These are phyloP conservation scores for Ambrosiella beaveri DNA, from an alignment of 2,329 filamentous ascomycete genomes.

Conservation along the genomic window DNA sequence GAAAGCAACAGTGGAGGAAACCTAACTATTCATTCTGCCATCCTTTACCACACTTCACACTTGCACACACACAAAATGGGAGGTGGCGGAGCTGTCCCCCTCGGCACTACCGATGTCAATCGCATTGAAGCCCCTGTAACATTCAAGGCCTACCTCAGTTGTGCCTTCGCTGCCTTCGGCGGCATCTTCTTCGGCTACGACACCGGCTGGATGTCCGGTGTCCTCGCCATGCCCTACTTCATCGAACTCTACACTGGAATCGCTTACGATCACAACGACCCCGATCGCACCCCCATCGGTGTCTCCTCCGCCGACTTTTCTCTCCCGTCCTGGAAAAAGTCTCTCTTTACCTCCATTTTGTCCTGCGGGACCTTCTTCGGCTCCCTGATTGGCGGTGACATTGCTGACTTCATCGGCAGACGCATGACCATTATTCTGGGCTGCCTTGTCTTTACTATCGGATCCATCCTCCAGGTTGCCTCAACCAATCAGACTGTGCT, in stretches of 20 bases:
- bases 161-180: conserved; percentile 53
- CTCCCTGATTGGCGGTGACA: conserved; percentile 58
- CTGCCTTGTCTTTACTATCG: conserved; percentile 53
- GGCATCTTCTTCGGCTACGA: conserved; percentile 69
- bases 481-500: conserved; percentile 30
- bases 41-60: not conserved
- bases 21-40: not conserved
- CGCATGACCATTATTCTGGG: conserved; percentile 55
- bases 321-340: conserved; percentile 23
- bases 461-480: conserved; percentile 49
- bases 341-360: conserved; percentile 56
- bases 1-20: not conserved
- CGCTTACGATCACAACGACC: conserved; percentile 19
- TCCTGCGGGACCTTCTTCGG: conserved; percentile 66
- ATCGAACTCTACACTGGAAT: conserved; percentile 25
- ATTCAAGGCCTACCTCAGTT: conserved; percentile 50
- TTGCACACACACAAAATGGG: conserved; percentile 4
- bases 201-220: conserved; percentile 57
- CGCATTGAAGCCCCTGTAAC: conserved; percentile 52
- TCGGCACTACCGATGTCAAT: conserved; percentile 31
- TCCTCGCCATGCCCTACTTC: conserved; percentile 36
- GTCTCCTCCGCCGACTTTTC: conserved; percentile 20
- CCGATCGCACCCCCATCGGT: conserved; percentile 25
- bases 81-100: conserved; percentile 11
- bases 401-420: conserved; percentile 59